Evolutionary conservation across 116 monocot genomes (phyloP).

Genomic region (Dioscorea cayenensis): DNA sequence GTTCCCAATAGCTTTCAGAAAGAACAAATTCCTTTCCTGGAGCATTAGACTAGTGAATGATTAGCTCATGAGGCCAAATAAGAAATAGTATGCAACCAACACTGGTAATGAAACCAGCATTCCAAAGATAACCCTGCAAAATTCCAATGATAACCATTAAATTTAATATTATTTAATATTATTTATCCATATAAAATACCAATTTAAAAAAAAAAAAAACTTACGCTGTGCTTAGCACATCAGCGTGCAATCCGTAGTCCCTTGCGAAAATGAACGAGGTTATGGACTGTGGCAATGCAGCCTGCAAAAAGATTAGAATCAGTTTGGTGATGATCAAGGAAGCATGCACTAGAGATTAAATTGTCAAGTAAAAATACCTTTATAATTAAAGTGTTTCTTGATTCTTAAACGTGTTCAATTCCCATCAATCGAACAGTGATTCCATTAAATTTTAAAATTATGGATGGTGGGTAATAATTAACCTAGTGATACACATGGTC

Average conservation of each 20-base stretch:
- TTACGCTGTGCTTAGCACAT: constrained; percentile 94
- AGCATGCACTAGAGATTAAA: too few species aligned
- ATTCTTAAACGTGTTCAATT: too few species aligned
- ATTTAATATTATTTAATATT: neutral
- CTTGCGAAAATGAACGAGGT: constrained; percentile 79
- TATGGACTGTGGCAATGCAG: constrained; percentile 74
- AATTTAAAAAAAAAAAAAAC: constrained; percentile 10
- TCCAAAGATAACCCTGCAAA: constrained; percentile 77
- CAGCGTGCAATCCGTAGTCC: constrained; percentile 73
- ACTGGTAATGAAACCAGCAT: constrained; percentile 62
- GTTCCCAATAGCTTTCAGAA: neutral
- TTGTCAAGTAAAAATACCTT: too few species aligned
- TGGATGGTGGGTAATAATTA: too few species aligned
- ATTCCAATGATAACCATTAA: neutral
- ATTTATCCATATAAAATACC: neutral
- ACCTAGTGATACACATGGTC: too few species aligned
- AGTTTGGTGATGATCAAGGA: neutral
- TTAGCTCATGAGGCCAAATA: constrained; percentile 25
- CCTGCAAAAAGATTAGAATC: constrained; percentile 20
- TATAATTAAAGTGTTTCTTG: too few species aligned
- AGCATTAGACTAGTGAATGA: neutral
- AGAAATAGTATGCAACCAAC: constrained; percentile 44
- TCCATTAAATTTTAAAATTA: too few species aligned
- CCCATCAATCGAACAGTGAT: too few species aligned
- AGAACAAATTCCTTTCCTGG: neutral